Percentiles rank a stretch among this genome's conserved stretches.
Conservation (phyloP, 1,284 basidiomycete species). For the Boletus mariae region DNA sequence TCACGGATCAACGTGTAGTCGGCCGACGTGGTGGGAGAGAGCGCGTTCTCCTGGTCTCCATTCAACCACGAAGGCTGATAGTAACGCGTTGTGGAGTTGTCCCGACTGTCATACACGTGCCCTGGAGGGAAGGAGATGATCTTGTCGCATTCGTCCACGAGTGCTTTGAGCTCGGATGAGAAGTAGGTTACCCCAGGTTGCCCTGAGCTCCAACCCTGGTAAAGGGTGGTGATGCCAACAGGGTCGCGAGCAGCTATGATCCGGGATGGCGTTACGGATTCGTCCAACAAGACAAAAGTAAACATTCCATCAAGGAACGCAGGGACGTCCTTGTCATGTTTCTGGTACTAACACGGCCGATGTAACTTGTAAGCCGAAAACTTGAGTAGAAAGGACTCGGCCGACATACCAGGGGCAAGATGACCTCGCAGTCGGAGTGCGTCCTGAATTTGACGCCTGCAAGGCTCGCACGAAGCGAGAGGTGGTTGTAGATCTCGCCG, state of each 20-base stretch:
- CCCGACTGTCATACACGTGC: constrained; percentile 86
- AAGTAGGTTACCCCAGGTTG: constrained; percentile 88
- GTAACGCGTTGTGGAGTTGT: constrained; percentile 76
- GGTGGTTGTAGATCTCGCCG: constrained; percentile 99
- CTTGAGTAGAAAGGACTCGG: background rate
- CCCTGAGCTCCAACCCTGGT: constrained; percentile 91
- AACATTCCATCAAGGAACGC: constrained; percentile 96
- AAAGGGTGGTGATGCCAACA: constrained; percentile 97
- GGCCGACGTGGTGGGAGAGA: constrained; percentile 58
- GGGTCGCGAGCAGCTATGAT: constrained; percentile 96
- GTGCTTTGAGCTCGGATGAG: constrained; percentile 93
- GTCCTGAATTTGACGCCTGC: constrained; percentile 87
- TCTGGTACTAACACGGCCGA: constrained; percentile 63
- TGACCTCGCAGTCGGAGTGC: constrained; percentile 98
- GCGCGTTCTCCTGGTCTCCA: constrained; percentile 61
- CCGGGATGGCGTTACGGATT: constrained; percentile 83
- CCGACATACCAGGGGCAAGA: constrained; percentile 78
- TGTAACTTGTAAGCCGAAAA: constrained; percentile 2
- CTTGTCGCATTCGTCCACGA: constrained; percentile 91
- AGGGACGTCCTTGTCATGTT: constrained; percentile 77
- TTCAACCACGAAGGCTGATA: constrained; percentile 87
- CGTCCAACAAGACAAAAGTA: constrained; percentile 95
- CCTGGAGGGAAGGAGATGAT: constrained; percentile 97
- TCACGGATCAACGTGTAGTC: constrained; percentile 77
- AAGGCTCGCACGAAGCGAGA: constrained; percentile 73